Evolutionary conservation across 352 stramenopile species (phyloP), one percentile per base, ranked within the genome.

Genomic region (Synura sp.): DNA sequence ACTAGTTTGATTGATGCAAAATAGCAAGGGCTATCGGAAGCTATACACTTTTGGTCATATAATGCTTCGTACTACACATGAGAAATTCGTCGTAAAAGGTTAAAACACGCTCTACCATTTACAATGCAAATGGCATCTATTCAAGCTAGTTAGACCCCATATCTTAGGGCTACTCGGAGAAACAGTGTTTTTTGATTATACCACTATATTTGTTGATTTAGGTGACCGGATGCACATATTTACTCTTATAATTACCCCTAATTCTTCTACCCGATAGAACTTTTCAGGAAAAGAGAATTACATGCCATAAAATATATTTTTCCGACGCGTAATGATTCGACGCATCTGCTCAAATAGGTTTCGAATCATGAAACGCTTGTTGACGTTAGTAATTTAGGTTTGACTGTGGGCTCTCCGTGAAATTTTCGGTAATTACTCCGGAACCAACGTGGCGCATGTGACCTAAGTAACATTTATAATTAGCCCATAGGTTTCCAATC

Each of bases 151-250:
- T 67, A 67, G 53, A 67, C 53, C 53, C 53, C 53, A 22, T 67
- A 67, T 22, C 53, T 67, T 67, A 67, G 53, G 53, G 53, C 53
- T 67, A 67, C 53, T 67, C 53, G 53, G 53, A 22, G 53, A 67
- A 67, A 67, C 53, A 67, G 53, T 67, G 53, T 67, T 67, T 22
- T 67, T 67, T 67, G 53, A 67, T 67, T 67, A 67, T 67, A 67
- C 53, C 53, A 67, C 53, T 67, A 67, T 67, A 67, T 67, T 67
- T 67, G 53, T 67, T 67, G 53, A 67, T 67, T 67, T 67, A 67
- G 53, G 53, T 67, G 53, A 67, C 53, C 53, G 53, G 53, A 67
- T 67, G 53, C 53, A 22, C 12, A 67, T 67, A 27, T 67, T 67
- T 67, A 67, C 53, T 67, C 53, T 67, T 67, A 67, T 22, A 67